A percentile compares a stretch with the other conserved stretches of the same genome.
Evolutionary conservation across 139 green algal species (phyloP).

Genomic region (Chlorella sp.): DNA sequence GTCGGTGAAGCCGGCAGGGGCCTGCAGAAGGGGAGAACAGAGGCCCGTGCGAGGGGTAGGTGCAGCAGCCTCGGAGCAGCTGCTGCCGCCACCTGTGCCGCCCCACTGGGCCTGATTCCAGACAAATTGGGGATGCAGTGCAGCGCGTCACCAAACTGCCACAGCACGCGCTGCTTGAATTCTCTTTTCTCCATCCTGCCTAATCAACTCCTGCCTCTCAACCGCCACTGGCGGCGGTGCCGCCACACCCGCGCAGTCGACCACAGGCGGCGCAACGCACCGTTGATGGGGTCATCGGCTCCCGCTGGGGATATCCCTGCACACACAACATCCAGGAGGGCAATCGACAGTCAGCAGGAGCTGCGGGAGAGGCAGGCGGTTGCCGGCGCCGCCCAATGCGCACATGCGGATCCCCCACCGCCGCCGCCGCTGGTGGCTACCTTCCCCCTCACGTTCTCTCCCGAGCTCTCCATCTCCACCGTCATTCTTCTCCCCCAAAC

Average conservation of each 20-base stretch:
- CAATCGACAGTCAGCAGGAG: background rate
- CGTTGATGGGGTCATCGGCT: slow-evolving; percentile 11
- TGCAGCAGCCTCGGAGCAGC: background rate
- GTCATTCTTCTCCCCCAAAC: background rate
- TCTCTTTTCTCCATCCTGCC: too few relatives aligned
- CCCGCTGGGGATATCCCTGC: slow-evolving; percentile 26
- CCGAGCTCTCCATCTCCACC: slow-evolving; percentile 26
- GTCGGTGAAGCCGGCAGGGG: slow-evolving; percentile 21
- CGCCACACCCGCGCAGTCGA: background rate
- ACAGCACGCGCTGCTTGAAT: too few relatives aligned
- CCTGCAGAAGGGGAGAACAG: background rate
- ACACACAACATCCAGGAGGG: background rate
- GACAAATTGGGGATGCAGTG: too few relatives aligned
- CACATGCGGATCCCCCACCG: background rate
- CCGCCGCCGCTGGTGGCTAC: background rate
- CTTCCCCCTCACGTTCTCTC: slow-evolving; percentile 1
- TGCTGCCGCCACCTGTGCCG: background rate
- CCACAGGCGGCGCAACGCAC: background rate
- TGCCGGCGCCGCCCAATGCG: background rate
- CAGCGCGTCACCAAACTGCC: too few relatives aligned
- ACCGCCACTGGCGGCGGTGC: background rate
- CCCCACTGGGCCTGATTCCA: too few relatives aligned
- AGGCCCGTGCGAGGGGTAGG: background rate
- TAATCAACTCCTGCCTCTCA: too few relatives aligned
- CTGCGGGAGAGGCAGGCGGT: background rate